Conservation (phyloP, 768 basidiomycete species). For the Lentinus brumalis region DNA sequence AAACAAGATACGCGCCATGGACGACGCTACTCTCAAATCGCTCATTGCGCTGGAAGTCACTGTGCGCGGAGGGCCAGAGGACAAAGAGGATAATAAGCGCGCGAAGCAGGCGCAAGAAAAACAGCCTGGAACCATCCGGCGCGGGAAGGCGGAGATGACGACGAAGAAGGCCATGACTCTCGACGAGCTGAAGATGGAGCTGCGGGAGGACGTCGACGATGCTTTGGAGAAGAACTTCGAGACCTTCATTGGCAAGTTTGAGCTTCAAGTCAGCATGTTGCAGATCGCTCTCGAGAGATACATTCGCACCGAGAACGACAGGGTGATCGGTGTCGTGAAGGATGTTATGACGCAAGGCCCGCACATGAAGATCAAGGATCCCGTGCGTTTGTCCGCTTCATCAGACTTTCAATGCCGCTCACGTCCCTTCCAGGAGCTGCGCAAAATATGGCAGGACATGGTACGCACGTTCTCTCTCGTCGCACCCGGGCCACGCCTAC, state of each 20-base stretch:
- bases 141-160: not conserved
- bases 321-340: constrained; percentile 41
- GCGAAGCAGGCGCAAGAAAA: not conserved
- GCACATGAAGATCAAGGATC: constrained; percentile 47
- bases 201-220: constrained; percentile 24
- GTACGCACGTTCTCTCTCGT: constrained; percentile 28
- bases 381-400: constrained; percentile 24
- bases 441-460: constrained; percentile 56
- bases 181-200: constrained; percentile 1
- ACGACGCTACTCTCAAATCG: not conserved
- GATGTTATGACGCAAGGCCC: constrained; percentile 35
- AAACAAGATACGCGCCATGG: not conserved
- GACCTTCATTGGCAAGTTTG: constrained; percentile 48
- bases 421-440: constrained; percentile 42
- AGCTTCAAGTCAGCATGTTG: constrained; percentile 39
- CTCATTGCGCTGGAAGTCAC: not conserved
- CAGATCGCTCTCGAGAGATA: constrained; percentile 27
- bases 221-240: constrained; percentile 41
- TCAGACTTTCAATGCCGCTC: not conserved
- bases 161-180: not conserved
- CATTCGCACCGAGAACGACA: constrained; percentile 37
- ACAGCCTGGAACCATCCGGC: not conserved
- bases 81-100: too few species aligned
- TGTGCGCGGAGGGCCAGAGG: not conserved
- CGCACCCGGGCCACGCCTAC: not conserved